These are phyloP conservation scores for Russula dissimulans DNA, from an alignment of 768 basidiomycete genomes.

Conservation along the genomic window DNA sequence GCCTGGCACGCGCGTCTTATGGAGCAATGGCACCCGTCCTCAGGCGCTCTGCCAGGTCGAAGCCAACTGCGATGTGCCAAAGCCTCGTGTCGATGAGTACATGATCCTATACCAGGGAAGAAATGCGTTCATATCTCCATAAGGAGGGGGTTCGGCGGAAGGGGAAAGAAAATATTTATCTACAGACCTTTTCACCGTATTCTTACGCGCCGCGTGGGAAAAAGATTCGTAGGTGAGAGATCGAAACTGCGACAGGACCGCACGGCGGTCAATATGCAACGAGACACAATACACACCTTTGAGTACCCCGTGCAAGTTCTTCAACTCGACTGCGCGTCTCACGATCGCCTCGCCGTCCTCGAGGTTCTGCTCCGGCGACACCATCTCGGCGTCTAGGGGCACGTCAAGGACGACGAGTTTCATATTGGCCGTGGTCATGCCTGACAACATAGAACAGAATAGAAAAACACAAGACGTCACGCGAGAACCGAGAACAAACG, in stretches of 20 bases:
- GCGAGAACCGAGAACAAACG: neutral
- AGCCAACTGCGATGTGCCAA: conserved; percentile 66
- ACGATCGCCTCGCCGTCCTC: conserved; percentile 85
- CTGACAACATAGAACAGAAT: conserved; percentile 28
- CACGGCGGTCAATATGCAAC: neutral
- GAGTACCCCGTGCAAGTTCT: conserved; percentile 51
- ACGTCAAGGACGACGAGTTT: conserved; percentile 71
- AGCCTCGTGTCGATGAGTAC: conserved; percentile 71
- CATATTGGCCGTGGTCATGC: conserved; percentile 94
- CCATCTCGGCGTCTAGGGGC: conserved; percentile 53
- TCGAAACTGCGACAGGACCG: neutral
- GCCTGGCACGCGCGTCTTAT: neutral
- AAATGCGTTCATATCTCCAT: neutral
- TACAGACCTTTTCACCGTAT: conserved; percentile 48
- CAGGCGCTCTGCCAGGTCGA: conserved; percentile 42
- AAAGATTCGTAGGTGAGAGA: neutral
- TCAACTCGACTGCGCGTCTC: conserved; percentile 58
- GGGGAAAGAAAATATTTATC: neutral
- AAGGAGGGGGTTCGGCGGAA: too few species aligned
- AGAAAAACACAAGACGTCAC: conserved; percentile 4
- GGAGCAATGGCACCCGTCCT: conserved; percentile 19
- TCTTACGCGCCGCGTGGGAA: conserved; percentile 33
- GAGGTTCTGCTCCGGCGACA: conserved; percentile 63
- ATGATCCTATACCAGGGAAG: conserved; percentile 27
- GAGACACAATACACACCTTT: conserved; percentile 41